Conservation (phyloP, 208 protist genomes). For the Leishmania lainsoni region DNA sequence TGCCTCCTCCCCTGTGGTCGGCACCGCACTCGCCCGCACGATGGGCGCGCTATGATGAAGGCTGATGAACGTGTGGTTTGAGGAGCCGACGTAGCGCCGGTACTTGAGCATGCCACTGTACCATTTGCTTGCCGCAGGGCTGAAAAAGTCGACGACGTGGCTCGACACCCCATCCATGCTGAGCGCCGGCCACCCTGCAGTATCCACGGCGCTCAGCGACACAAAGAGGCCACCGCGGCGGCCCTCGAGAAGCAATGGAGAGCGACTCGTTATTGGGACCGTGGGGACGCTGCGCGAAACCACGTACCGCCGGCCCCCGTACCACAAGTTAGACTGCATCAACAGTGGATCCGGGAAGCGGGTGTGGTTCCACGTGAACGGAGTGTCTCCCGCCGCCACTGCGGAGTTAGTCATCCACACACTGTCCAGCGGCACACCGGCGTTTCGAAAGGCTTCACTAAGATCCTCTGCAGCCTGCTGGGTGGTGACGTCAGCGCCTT, state of each 20-base stretch:
- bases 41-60: constrained; percentile 97
- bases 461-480: constrained; percentile 24
- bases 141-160: constrained; percentile 95
- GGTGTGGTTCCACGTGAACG: constrained; percentile 51
- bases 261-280: constrained; percentile 85
- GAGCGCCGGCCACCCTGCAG: constrained; percentile 29
- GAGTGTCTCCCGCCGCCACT: constrained; percentile 27
- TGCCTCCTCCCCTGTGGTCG: constrained; percentile 25
- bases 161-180: constrained; percentile 40
- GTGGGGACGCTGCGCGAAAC: constrained; percentile 97
- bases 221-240: constrained; percentile 76
- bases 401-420: constrained; percentile 26
- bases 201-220: constrained; percentile 49
- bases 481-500: constrained; percentile 6
- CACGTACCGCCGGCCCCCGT: constrained; percentile 82
- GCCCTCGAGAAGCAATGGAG: constrained; percentile 76
- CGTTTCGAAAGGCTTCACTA: constrained; percentile 23
- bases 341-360: constrained; percentile 90
- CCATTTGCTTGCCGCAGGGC: constrained; percentile 79
- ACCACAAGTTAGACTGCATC: constrained; percentile 86
- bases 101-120: constrained; percentile 88
- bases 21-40: constrained; percentile 37
- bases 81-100: constrained; percentile 90
- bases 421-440: constrained; percentile 49
- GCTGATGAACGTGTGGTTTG: constrained; percentile 92